phyloP scores from a whole-genome alignment of 805 yeast species.

The Kluyveromyces wickerhamii region DNA sequence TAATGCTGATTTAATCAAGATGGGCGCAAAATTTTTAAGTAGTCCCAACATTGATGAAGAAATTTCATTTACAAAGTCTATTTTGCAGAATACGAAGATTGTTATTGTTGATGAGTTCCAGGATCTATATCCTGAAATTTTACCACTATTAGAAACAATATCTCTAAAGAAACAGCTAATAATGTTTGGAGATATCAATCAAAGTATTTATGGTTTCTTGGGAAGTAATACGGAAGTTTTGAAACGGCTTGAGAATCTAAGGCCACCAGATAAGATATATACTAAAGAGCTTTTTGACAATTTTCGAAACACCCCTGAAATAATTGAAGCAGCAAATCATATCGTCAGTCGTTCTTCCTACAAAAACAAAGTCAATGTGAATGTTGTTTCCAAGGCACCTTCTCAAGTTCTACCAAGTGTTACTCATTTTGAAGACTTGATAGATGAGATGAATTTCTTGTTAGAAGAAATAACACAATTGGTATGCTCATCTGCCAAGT shows the following conservation, averaged over 20 bases:
- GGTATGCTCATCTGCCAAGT: constrained; percentile 18
- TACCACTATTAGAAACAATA: constrained; percentile 37
- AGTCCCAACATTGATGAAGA: background rate
- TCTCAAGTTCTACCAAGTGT: constrained; percentile 14
- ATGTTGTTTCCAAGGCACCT: constrained; percentile 13
- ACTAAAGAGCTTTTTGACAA: constrained; percentile 40
- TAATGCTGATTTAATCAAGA: constrained; percentile 25
- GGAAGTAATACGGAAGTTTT: constrained; percentile 41
- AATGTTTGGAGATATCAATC: constrained; percentile 65
- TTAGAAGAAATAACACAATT: constrained; percentile 18
- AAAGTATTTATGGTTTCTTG: constrained; percentile 59
- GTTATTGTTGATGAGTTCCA: constrained; percentile 69
- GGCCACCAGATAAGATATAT: constrained; percentile 12
- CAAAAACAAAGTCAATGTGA: background rate
- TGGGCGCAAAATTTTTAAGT: constrained; percentile 15
- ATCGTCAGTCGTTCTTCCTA: constrained; percentile 6
- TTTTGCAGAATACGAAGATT: constrained; percentile 26
- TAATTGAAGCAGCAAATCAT: constrained; percentile 37
- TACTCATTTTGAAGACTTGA: constrained; percentile 9
- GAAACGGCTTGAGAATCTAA: constrained; percentile 13
- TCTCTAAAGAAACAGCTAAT: constrained; percentile 43
- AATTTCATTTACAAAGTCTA: constrained; percentile 9
- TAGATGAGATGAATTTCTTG: constrained; percentile 19
- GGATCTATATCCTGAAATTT: constrained; percentile 49
- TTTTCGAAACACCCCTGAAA: constrained; percentile 56